phyloP scores from a whole-genome alignment of 768 basidiomycete species.

The Mycena epipterygia region DNA sequence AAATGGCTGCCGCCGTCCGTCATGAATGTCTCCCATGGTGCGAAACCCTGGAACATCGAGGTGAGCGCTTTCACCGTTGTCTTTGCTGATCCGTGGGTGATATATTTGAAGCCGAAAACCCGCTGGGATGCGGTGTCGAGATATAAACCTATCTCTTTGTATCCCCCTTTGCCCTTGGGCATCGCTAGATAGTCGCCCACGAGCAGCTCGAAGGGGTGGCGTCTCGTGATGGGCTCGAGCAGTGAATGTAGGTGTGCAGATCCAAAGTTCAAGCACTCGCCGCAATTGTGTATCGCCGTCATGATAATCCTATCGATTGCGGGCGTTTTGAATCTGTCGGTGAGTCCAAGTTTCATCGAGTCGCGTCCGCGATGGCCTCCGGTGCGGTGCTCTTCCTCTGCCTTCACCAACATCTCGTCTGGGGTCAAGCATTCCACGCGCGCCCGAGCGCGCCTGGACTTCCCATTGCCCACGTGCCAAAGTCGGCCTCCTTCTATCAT shows the following conservation, averaged over 20 bases:
- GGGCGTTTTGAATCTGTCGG: not conserved
- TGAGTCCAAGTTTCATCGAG: not conserved
- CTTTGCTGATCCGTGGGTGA: not conserved
- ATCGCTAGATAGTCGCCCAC: not conserved
- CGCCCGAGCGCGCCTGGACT: too few relatives aligned
- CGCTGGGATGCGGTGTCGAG: not conserved
- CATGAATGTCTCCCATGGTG: not conserved
- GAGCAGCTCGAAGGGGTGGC: not conserved
- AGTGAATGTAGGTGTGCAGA: not conserved
- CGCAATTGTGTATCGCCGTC: too few relatives aligned
- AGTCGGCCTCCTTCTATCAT: too few relatives aligned
- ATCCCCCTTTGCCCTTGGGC: not conserved
- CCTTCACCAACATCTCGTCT: too few relatives aligned
- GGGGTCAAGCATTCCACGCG: too few relatives aligned
- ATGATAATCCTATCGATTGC: not conserved
- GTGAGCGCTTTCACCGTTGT: not conserved
- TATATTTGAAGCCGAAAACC: slow-evolving; percentile 3
- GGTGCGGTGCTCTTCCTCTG: too few relatives aligned
- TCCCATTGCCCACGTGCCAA: too few relatives aligned
- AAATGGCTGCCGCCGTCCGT: slow-evolving; percentile 42
- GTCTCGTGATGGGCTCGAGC: not conserved
- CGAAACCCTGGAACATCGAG: not conserved
- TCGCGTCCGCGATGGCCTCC: too few relatives aligned
- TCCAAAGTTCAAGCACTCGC: not conserved
- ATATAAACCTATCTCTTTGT: not conserved